phyloP scores from a whole-genome alignment of 768 basidiomycete species.

The Boletellus emodensis region DNA sequence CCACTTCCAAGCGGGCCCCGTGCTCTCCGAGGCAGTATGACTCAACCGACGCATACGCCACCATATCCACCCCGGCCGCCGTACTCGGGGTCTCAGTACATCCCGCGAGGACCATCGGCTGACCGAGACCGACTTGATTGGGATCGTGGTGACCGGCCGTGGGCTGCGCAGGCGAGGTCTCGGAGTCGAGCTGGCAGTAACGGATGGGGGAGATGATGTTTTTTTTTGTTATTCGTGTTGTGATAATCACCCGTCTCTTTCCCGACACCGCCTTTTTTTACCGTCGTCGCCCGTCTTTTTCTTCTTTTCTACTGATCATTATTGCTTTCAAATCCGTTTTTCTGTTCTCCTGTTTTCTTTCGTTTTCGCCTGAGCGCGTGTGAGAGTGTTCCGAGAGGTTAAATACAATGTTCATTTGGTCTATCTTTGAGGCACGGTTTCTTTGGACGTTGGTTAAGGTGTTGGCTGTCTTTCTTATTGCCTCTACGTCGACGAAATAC shows the following conservation, averaged over 20 bases:
- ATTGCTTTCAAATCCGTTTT: slow-evolving; percentile 24
- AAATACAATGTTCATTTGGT: background rate
- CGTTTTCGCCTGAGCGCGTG: slow-evolving; percentile 1
- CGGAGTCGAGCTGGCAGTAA: slow-evolving; percentile 34
- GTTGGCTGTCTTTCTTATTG: slow-evolving; percentile 2
- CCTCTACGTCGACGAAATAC: background rate
- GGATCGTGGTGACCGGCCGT: slow-evolving; percentile 41
- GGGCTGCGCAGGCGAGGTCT: slow-evolving; percentile 24
- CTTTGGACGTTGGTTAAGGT: slow-evolving; percentile 1
- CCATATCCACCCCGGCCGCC: slow-evolving; percentile 21
- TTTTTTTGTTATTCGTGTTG: slow-evolving; percentile 7
- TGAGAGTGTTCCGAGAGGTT: slow-evolving; percentile 10
- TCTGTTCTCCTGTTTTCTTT: background rate
- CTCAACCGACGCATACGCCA: slow-evolving; percentile 20
- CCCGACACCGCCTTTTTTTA: background rate
- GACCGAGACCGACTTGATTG: slow-evolving; percentile 48
- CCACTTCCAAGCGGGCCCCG: slow-evolving; percentile 39
- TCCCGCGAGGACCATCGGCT: slow-evolving; percentile 49
- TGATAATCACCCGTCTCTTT: slow-evolving; percentile 6
- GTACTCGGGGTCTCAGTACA: slow-evolving; percentile 30
- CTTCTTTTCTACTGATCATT: slow-evolving; percentile 27
- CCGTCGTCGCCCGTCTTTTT: slow-evolving; percentile 1
- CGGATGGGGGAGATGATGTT: slow-evolving; percentile 32
- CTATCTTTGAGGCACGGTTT: background rate
- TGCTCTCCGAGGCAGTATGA: slow-evolving; percentile 32